These are phyloP conservation scores for Tetrapisispora nanseiensis DNA, from an alignment of 805 yeast species.

Conservation along the genomic window DNA sequence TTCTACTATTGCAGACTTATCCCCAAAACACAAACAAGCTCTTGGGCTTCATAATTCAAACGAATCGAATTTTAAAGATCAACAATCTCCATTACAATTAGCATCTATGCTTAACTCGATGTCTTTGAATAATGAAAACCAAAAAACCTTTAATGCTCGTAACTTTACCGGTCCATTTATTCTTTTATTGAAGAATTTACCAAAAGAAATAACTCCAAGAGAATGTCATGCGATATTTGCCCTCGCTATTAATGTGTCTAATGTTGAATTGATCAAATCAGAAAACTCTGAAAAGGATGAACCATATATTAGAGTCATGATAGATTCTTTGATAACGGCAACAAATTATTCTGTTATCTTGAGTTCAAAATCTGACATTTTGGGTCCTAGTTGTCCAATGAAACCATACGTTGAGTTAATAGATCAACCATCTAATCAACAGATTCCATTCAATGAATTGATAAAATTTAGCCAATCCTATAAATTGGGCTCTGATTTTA, in stretches of 20 bases:
- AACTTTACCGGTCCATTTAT: slow-evolving; percentile 14
- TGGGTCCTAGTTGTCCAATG: slow-evolving; percentile 40
- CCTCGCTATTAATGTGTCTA: slow-evolving; percentile 52
- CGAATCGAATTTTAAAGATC: slow-evolving; percentile 6
- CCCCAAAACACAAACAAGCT: slow-evolving; percentile 3
- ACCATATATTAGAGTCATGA: slow-evolving; percentile 18
- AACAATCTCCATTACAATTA: slow-evolving; percentile 23
- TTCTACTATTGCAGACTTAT: background rate
- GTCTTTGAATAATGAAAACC: slow-evolving; percentile 11
- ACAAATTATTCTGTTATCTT: slow-evolving; percentile 33
- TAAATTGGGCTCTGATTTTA: background rate
- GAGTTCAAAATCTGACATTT: slow-evolving; percentile 34
- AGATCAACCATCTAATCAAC: slow-evolving; percentile 28
- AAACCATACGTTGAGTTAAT: slow-evolving; percentile 34
- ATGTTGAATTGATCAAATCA: slow-evolving; percentile 36
- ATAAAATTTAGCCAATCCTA: slow-evolving; percentile 3
- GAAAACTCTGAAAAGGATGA: slow-evolving; percentile 13
- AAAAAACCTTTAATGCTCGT: background rate
- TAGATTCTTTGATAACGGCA: slow-evolving; percentile 37
- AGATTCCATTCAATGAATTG: slow-evolving; percentile 11
- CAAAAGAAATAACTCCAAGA: slow-evolving; percentile 52
- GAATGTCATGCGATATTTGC: slow-evolving; percentile 63
- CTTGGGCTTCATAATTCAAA: background rate
- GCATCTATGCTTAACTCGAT: slow-evolving; percentile 25
- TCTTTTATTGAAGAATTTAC: slow-evolving; percentile 46